These are phyloP conservation scores for Wickerhamiella pararugosa DNA, from an alignment of 1,139 yeast species.

Conservation along the genomic window DNA sequence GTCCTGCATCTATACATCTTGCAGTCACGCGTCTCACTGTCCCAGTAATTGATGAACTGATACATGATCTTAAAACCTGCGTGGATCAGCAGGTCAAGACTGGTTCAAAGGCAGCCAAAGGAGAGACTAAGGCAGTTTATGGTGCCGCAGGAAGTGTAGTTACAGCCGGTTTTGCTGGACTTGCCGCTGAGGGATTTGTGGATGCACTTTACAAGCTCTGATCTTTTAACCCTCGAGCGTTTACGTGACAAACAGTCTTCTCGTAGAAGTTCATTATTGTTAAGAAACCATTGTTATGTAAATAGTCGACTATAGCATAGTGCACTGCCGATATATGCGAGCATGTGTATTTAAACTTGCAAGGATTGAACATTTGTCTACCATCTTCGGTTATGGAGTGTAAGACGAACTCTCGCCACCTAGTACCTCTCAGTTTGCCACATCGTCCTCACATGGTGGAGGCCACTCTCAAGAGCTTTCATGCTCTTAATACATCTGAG, in stretches of 20 bases:
- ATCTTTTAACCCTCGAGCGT: not conserved
- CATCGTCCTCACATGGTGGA: too few species aligned
- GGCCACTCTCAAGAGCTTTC: too few species aligned
- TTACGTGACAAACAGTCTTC: too few species aligned
- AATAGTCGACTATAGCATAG: too few species aligned
- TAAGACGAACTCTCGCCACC: too few species aligned
- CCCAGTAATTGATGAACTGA: slow-evolving; percentile 45
- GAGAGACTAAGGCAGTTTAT: slow-evolving; percentile 64
- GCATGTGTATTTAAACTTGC: too few species aligned
- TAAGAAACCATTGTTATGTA: too few species aligned
- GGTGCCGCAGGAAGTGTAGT: slow-evolving; percentile 89
- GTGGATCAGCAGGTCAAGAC: slow-evolving; percentile 26
- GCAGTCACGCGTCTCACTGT: slow-evolving; percentile 69
- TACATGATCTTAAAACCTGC: slow-evolving; percentile 37
- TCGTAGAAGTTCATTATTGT: too few species aligned
- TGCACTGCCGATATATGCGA: too few species aligned
- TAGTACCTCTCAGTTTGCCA: too few species aligned
- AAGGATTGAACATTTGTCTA: too few species aligned
- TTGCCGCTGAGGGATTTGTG: slow-evolving; percentile 60
- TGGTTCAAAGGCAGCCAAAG: slow-evolving; percentile 20
- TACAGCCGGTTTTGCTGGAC: slow-evolving; percentile 76
- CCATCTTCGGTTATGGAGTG: too few species aligned
- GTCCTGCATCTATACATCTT: slow-evolving; percentile 81
- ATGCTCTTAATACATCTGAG: slow-evolving; percentile 1
- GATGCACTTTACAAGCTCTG: slow-evolving; percentile 53